phyloP scores from a whole-genome alignment of 257 asterid species.

The Thymus quinquecostatus region DNA sequence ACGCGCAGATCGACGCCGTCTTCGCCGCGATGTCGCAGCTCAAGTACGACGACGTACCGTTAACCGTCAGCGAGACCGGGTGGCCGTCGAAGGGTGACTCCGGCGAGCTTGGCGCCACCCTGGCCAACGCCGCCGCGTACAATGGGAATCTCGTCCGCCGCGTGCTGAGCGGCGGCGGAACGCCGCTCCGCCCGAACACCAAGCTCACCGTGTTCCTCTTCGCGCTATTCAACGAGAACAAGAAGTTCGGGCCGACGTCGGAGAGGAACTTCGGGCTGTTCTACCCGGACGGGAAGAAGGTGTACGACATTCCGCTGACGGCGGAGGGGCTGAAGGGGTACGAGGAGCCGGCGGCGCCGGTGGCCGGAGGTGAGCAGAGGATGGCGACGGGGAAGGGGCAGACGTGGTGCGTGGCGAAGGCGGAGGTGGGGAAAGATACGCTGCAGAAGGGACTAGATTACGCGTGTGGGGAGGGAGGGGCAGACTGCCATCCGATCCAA shows the following conservation, averaged over 20 bases:
- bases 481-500: slow-evolving; percentile 95
- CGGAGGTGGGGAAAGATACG: slow-evolving; percentile 54
- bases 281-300: slow-evolving; percentile 74
- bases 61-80: slow-evolving; percentile 78
- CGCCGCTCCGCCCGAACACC: slow-evolving; percentile 72
- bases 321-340: slow-evolving; percentile 52
- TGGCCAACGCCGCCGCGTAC: slow-evolving; percentile 84
- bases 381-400: slow-evolving; percentile 55
- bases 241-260: slow-evolving; percentile 78
- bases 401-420: slow-evolving; percentile 92
- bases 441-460: slow-evolving; percentile 84
- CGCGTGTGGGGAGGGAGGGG: slow-evolving; percentile 94
- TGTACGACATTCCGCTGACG: slow-evolving; percentile 74
- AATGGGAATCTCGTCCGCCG: slow-evolving; percentile 75
- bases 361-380: slow-evolving; percentile 45
- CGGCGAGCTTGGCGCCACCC: slow-evolving; percentile 73
- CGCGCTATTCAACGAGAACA: slow-evolving; percentile 90
- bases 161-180: slow-evolving; percentile 76
- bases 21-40: slow-evolving; percentile 77
- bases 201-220: slow-evolving; percentile 70
- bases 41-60: slow-evolving; percentile 60
- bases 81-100: slow-evolving; percentile 96
- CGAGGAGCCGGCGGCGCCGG: slow-evolving; percentile 41
- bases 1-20: slow-evolving; percentile 93
- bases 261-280: slow-evolving; percentile 91